phyloP scores from a whole-genome alignment of 2,329 filamentous ascomycete genomes.

The Exophiala mesophila region DNA sequence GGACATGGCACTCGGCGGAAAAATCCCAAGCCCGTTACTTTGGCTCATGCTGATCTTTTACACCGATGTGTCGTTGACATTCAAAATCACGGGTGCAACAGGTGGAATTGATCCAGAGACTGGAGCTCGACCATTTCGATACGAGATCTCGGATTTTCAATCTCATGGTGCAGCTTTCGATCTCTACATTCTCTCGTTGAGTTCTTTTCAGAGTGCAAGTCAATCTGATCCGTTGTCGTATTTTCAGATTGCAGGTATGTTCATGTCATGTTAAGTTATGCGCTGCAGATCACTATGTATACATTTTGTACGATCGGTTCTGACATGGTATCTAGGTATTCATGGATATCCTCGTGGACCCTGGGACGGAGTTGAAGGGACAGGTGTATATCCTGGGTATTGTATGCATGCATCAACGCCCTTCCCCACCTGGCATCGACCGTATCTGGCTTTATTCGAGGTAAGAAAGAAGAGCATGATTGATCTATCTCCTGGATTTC shows the following conservation, averaged over 20 bases:
- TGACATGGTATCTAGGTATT: conserved; percentile 50
- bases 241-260: conserved; percentile 70
- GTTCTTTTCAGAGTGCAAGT: conserved; percentile 63
- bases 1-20: too few species aligned
- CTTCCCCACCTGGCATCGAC: conserved; percentile 79
- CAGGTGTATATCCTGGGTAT: conserved; percentile 57
- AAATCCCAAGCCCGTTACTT: too few species aligned
- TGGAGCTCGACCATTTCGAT: conserved; percentile 43
- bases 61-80: conserved; percentile 7
- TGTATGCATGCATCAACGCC: conserved; percentile 71
- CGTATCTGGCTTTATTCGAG: conserved; percentile 64
- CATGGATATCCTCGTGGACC: conserved; percentile 66
- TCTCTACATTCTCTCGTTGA: conserved; percentile 69
- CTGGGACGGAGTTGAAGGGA: conserved; percentile 49
- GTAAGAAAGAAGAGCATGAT: too few species aligned
- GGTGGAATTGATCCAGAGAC: conserved; percentile 29
- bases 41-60: conserved; percentile 4
- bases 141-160: conserved; percentile 64
- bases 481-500: too few species aligned
- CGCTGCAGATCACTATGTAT: too few species aligned
- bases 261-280: conserved; percentile 2
- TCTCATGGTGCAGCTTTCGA: conserved; percentile 61
- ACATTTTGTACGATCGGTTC: too few species aligned
- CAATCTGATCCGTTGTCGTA: conserved; percentile 65
- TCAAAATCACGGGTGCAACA: conserved; percentile 29